Percentiles rank a stretch among this genome's conserved stretches.
Conservation (phyloP, 768 basidiomycete genomes). For the Trametes cubensis region DNA sequence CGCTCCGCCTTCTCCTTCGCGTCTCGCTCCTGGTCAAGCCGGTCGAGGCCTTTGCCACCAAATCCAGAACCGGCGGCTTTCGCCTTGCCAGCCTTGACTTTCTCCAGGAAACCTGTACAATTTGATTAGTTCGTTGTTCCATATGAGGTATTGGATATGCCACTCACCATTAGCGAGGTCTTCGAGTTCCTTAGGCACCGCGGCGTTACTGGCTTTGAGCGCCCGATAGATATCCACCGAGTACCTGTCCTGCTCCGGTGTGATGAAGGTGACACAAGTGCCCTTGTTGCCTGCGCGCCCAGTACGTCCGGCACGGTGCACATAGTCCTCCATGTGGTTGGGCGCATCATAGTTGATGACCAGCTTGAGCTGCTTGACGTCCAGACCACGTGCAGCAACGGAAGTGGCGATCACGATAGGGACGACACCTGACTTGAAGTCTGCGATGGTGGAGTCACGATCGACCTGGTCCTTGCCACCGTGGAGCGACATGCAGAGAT, state of each 20-base stretch:
- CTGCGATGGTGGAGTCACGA: slow-evolving; percentile 93
- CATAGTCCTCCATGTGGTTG: slow-evolving; percentile 99
- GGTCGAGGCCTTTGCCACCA: slow-evolving; percentile 95
- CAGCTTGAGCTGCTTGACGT: slow-evolving; percentile 95
- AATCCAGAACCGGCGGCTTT: slow-evolving; percentile 94
- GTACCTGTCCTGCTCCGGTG: slow-evolving; percentile 95
- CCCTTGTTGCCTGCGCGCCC: slow-evolving; percentile 98
- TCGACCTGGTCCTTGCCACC: slow-evolving; percentile 99
- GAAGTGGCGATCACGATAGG: slow-evolving; percentile 98
- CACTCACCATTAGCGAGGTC: slow-evolving; percentile 82
- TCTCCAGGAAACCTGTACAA: slow-evolving; percentile 86
- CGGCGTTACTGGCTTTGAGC: slow-evolving; percentile 87
- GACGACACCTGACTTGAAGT: slow-evolving; percentile 96
- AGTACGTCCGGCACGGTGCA: slow-evolving; percentile 97
- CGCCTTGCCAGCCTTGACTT: slow-evolving; percentile 93
- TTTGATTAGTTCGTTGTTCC: background rate
- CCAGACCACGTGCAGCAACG: slow-evolving; percentile 94
- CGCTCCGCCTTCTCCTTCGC: slow-evolving; percentile 94
- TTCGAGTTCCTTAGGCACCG: slow-evolving; percentile 84
- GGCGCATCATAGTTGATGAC: slow-evolving; percentile 97
- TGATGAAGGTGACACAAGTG: slow-evolving; percentile 97
- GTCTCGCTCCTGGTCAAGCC: slow-evolving; percentile 93
- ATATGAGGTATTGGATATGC: background rate
- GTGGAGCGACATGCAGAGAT: slow-evolving; percentile 95
- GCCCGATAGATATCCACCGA: slow-evolving; percentile 96